These are phyloP conservation scores for Termitomyces sp. DNA, from an alignment of 768 basidiomycete genomes.

Conservation along the genomic window DNA sequence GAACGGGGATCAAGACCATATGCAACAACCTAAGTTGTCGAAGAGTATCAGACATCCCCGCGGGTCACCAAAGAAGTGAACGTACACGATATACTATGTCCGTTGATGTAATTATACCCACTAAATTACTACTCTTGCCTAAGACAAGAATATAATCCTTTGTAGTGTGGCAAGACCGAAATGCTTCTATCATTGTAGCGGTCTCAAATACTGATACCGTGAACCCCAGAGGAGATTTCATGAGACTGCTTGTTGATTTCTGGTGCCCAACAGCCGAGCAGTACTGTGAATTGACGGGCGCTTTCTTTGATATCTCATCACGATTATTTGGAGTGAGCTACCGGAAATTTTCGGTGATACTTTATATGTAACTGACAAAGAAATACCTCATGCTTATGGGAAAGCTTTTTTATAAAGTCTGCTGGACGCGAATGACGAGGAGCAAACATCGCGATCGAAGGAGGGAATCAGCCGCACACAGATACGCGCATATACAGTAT, in stretches of 20 bases:
- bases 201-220: not conserved
- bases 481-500: not conserved
- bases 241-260: not conserved
- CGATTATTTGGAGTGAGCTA: not conserved
- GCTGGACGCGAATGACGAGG: not conserved
- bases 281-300: not conserved
- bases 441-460: not conserved
- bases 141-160: not conserved
- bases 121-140: not conserved
- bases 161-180: not conserved
- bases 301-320: not conserved
- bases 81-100: conserved; percentile 6
- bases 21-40: not conserved
- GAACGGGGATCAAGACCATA: conserved; percentile 5
- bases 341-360: not conserved
- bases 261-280: not conserved
- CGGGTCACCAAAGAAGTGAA: not conserved
- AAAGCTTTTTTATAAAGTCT: not conserved
- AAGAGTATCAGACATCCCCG: not conserved
- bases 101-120: conserved; percentile 4
- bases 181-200: not conserved
- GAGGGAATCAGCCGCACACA: not conserved
- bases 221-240: not conserved
- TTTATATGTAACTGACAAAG: not conserved
- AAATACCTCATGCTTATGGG: not conserved